These are phyloP conservation scores for Termitomyces bulborhizus DNA, from an alignment of 768 basidiomycete species.

Conservation along the genomic window DNA sequence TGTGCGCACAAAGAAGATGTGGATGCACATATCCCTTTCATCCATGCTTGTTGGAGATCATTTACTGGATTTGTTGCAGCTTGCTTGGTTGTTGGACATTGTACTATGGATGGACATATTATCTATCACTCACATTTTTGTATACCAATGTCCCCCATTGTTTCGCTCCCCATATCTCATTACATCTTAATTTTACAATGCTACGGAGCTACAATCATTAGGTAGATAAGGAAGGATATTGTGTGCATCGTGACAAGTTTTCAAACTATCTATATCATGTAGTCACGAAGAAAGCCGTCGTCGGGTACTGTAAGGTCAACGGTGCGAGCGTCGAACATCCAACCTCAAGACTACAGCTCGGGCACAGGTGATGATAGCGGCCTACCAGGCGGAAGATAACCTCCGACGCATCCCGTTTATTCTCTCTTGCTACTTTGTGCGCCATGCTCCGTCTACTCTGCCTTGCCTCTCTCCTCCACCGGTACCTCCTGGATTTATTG, in stretches of 20 bases:
- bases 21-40: not conserved
- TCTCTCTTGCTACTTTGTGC: too few species aligned
- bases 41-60: not conserved
- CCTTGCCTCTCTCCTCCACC: constrained; percentile 6
- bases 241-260: not conserved
- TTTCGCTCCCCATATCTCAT: not conserved
- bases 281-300: too few species aligned
- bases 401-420: too few species aligned
- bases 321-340: too few species aligned
- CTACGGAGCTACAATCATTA: not conserved
- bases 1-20: not conserved
- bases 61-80: not conserved
- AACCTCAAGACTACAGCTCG: too few species aligned
- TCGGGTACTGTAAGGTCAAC: too few species aligned
- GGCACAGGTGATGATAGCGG: too few species aligned
- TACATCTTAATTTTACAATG: not conserved
- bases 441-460: too few species aligned
- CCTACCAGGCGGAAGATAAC: too few species aligned
- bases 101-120: constrained; percentile 5
- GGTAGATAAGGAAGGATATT: not conserved
- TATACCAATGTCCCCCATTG: not conserved
- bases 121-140: not conserved
- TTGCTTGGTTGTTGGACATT: not conserved
- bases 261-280: too few species aligned
- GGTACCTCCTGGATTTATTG: too few species aligned